phyloP scores from a whole-genome alignment of 441 rosid species.

The Syzygium malaccense region DNA sequence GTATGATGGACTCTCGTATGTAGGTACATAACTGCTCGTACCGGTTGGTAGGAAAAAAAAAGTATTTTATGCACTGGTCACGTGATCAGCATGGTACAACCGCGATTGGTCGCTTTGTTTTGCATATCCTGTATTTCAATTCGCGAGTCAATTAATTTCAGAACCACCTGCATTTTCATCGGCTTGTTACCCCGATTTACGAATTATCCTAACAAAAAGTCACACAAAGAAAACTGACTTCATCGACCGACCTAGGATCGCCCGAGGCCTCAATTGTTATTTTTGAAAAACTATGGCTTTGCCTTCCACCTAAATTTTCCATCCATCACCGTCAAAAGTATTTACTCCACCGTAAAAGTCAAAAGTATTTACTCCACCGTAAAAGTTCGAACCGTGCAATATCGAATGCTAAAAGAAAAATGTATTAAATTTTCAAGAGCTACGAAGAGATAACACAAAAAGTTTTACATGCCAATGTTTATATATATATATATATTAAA shows the following conservation, averaged over 20 bases:
- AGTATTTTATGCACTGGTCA: accelerated
- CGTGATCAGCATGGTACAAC: background rate
- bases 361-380: background rate
- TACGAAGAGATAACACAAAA: background rate
- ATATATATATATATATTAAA: background rate
- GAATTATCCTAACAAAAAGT: background rate
- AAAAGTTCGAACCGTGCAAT: background rate
- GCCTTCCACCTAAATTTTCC: background rate
- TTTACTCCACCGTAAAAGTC: too few relatives aligned
- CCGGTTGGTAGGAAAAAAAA: background rate
- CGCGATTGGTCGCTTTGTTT: background rate
- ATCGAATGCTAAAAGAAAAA: background rate
- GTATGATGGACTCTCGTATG: background rate
- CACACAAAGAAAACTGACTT: background rate
- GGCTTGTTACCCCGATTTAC: background rate
- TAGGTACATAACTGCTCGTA: background rate
- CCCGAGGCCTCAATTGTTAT: too few relatives aligned
- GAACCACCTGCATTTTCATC: background rate
- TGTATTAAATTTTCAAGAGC: background rate
- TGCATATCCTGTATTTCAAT: background rate
- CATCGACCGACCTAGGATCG: background rate
- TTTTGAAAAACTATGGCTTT: too few relatives aligned
- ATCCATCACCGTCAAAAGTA: background rate
- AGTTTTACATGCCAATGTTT: background rate
- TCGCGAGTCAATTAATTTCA: accelerated